Evolutionary conservation across 2,329 filamentous ascomycete genomes (phyloP).

Genomic region (Talaromyces sp.): DNA sequence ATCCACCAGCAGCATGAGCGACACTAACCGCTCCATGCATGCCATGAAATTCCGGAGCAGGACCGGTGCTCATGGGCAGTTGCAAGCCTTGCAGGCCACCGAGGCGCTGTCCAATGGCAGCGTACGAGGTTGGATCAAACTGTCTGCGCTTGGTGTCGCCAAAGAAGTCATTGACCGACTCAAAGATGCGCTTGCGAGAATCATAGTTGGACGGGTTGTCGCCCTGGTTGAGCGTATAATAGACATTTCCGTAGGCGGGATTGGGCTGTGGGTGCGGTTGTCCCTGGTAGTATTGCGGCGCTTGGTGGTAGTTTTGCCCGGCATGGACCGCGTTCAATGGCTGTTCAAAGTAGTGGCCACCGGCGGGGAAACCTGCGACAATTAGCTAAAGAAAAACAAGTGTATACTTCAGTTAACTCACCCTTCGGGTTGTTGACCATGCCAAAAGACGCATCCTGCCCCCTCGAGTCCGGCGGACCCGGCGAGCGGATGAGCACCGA

Average conservation of each 20-base stretch:
- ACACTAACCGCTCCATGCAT: constrained; percentile 50
- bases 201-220: constrained; percentile 61
- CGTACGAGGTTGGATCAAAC: constrained; percentile 84
- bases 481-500: constrained; percentile 67
- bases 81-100: constrained; percentile 70
- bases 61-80: constrained; percentile 56
- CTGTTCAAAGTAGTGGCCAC: constrained; percentile 53
- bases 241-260: constrained; percentile 65
- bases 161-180: constrained; percentile 90
- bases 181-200: constrained; percentile 75
- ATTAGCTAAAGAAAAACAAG: constrained; percentile 6
- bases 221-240: constrained; percentile 66
- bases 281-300: constrained; percentile 50
- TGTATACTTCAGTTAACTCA: constrained; percentile 13
- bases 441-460: constrained; percentile 38
- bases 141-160: constrained; percentile 86
- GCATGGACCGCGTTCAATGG: constrained; percentile 38
- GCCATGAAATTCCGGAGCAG: constrained; percentile 44
- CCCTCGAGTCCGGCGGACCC: constrained; percentile 48
- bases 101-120: constrained; percentile 83
- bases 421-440: constrained; percentile 31
- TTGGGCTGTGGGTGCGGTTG: constrained; percentile 51
- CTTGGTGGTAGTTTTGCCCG: constrained; percentile 36
- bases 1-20: constrained; percentile 49
- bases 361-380: constrained; percentile 26